Evolutionary conservation across 2,329 filamentous ascomycete genomes (phyloP).

Genomic region (Colletotrichum tofieldiae): DNA sequence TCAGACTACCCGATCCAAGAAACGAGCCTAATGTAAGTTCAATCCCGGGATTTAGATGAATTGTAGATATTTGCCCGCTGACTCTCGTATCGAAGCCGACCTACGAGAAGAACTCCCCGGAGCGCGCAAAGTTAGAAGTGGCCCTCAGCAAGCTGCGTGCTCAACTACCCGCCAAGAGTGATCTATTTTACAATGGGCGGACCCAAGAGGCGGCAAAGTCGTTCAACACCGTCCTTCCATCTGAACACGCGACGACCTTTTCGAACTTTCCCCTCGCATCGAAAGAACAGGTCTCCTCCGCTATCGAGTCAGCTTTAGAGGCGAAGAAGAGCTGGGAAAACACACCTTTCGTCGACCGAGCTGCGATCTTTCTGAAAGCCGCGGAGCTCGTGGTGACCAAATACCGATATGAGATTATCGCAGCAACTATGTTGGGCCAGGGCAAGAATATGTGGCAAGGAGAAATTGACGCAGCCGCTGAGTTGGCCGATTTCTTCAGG

Average conservation of each 20-base stretch:
- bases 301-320: constrained; percentile 88
- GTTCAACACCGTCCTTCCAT: constrained; percentile 52
- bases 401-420: constrained; percentile 97
- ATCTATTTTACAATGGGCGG: constrained; percentile 52
- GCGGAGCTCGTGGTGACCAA: constrained; percentile 91
- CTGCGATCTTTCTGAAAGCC: constrained; percentile 95
- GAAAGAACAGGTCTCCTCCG: constrained; percentile 57
- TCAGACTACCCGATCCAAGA: constrained; percentile 50
- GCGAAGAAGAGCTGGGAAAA: constrained; percentile 90
- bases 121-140: constrained; percentile 50
- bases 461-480: constrained; percentile 96
- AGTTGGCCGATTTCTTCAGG: constrained; percentile 91
- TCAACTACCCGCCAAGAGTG: constrained; percentile 51
- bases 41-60: background rate
- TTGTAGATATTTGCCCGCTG: background rate
- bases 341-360: constrained; percentile 90
- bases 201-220: constrained; percentile 48
- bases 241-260: constrained; percentile 53
- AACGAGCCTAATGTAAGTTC: constrained; percentile 53
- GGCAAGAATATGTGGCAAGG: constrained; percentile 99
- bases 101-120: constrained; percentile 51
- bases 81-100: constrained; percentile 44
- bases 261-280: constrained; percentile 54
- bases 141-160: constrained; percentile 51
- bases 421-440: constrained; percentile 94